These are phyloP conservation scores for Maudiozyma turicensis DNA, from an alignment of 805 yeast genomes.

Conservation along the genomic window DNA sequence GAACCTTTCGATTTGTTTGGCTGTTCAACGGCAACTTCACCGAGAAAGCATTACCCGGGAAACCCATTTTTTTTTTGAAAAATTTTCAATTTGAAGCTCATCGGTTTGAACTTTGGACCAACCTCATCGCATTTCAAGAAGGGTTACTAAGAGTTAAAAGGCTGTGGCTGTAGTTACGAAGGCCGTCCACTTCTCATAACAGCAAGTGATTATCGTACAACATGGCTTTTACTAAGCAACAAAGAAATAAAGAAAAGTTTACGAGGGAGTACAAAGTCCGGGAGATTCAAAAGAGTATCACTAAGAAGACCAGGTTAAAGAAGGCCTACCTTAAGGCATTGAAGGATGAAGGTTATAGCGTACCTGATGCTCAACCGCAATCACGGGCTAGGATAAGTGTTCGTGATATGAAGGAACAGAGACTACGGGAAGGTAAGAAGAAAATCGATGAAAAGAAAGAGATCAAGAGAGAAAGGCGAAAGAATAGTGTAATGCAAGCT, in stretches of 20 bases:
- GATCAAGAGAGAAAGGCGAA: slow-evolving; percentile 30
- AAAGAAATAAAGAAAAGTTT: slow-evolving; percentile 28
- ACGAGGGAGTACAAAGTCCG: slow-evolving; percentile 34
- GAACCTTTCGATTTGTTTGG: background rate
- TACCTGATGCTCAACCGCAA: slow-evolving; percentile 34
- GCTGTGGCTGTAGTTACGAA: too few relatives aligned
- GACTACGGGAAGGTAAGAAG: slow-evolving; percentile 17
- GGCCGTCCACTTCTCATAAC: too few relatives aligned
- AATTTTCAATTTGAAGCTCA: background rate
- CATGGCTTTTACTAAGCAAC: slow-evolving; percentile 21
- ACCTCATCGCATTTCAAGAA: too few relatives aligned
- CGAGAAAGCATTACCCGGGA: background rate
- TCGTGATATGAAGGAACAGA: slow-evolving; percentile 16
- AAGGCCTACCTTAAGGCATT: slow-evolving; percentile 72
- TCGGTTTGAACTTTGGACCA: background rate
- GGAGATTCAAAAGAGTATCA: slow-evolving; percentile 70
- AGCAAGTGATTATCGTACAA: background rate
- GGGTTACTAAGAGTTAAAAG: too few relatives aligned
- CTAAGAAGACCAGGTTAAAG: slow-evolving; percentile 72
- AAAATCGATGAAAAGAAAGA: slow-evolving; percentile 30
- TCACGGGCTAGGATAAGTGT: slow-evolving; percentile 10
- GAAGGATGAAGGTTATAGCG: slow-evolving; percentile 56
- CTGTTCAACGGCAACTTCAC: background rate
- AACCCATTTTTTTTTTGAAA: background rate
- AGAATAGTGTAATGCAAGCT: slow-evolving; percentile 22